These are phyloP conservation scores for Catenaria anguillulae DNA, from an alignment of 371 early-diverging fungal genomes.

Conservation along the genomic window DNA sequence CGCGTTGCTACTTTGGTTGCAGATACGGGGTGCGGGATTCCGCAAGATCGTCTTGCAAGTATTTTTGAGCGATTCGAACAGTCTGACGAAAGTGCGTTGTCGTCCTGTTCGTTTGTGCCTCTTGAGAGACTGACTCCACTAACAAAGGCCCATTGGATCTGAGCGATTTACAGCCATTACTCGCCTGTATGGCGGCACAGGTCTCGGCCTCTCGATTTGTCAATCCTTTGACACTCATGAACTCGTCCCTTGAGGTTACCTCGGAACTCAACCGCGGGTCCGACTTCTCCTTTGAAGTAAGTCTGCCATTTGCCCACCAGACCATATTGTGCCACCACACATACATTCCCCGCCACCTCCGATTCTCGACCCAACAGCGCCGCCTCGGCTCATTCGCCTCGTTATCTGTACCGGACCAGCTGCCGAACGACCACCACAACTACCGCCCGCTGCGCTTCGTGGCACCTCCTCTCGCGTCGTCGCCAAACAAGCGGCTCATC, in stretches of 20 bases:
- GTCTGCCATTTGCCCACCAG: neutral
- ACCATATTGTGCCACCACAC: neutral
- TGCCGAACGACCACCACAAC: no score
- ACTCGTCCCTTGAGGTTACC: neutral
- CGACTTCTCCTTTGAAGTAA: neutral
- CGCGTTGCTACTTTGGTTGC: neutral
- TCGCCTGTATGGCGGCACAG: conserved; percentile 2
- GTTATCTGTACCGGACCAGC: no score
- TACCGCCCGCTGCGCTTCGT: no score
- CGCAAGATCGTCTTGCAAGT: neutral
- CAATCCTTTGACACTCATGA: neutral
- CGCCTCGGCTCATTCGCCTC: neutral
- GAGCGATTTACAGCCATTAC: neutral
- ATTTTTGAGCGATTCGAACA: conserved; percentile 6
- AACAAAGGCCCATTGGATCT: no score
- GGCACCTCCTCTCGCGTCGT: no score
- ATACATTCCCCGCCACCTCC: no score
- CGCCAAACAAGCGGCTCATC: no score
- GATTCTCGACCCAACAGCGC: neutral
- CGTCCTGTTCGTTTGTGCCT: no score
- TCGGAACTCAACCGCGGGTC: neutral
- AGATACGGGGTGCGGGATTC: conserved; percentile 3
- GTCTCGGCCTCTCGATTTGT: conserved; percentile 5
- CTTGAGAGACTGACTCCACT: no score
- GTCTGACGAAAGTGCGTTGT: neutral